Evolutionary conservation across 1,139 yeast species (phyloP).

Genomic region (Kodamaea plutei): DNA sequence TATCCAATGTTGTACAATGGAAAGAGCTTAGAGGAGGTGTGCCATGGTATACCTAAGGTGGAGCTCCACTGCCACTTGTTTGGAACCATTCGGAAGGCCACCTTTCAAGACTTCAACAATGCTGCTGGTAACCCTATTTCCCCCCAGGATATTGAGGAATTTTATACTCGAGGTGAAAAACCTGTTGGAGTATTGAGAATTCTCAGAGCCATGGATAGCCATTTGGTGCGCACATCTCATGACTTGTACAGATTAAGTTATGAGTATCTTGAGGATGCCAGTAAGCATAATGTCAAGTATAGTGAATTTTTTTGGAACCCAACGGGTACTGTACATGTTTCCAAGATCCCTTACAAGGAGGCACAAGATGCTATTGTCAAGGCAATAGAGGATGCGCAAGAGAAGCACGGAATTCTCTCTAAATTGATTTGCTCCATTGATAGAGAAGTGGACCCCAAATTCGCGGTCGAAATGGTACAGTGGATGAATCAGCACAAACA

Average conservation of each 20-base stretch:
- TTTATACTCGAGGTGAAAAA: conserved; percentile 21
- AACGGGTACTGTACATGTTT: conserved; percentile 19
- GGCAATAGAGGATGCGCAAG: conserved; percentile 18
- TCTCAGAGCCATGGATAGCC: conserved; percentile 18
- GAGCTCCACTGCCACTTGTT: conserved; percentile 24
- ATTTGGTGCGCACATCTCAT: conserved; percentile 14
- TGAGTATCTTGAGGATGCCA: conserved; percentile 18
- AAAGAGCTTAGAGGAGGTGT: conserved; percentile 9
- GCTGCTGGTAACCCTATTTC: conserved; percentile 15
- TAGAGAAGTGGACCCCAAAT: conserved; percentile 16
- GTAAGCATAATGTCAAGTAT: conserved; percentile 16
- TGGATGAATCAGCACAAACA: conserved; percentile 13
- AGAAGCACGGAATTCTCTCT: conserved; percentile 13
- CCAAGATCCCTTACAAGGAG: conserved; percentile 15
- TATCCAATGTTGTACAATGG: no score
- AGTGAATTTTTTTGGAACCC: conserved; percentile 25
- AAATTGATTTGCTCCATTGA: conserved; percentile 20
- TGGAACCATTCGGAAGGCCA: conserved; percentile 19
- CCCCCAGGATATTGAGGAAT: conserved; percentile 16
- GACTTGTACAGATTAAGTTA: conserved; percentile 17
- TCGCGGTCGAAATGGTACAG: conserved; percentile 14
- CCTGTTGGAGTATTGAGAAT: conserved; percentile 22
- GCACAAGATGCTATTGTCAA: conserved; percentile 18
- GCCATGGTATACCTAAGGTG: conserved; percentile 19
- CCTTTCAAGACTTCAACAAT: conserved; percentile 15